phyloP scores from a whole-genome alignment of 345 rosid species.

The Excoecaria agallocha region DNA sequence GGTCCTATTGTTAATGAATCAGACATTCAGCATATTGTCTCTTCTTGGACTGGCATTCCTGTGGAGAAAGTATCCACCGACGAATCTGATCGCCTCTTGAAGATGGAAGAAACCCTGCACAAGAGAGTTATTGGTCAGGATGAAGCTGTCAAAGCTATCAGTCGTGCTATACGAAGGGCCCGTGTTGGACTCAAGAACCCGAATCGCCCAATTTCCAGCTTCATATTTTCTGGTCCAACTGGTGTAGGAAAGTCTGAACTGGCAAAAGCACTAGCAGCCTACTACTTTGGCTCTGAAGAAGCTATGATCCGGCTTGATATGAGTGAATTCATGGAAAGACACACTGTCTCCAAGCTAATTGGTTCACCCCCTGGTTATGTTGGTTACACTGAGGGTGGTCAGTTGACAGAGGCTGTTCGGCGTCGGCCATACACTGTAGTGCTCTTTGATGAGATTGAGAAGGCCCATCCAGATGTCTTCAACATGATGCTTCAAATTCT shows the following conservation, averaged over 20 bases:
- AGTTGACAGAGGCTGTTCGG: slow-evolving; percentile 92
- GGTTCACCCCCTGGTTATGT: slow-evolving; percentile 99
- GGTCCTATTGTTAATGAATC: slow-evolving; percentile 81
- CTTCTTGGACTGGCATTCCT: slow-evolving; percentile 97
- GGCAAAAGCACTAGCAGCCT: slow-evolving; percentile 92
- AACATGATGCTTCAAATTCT: slow-evolving; percentile 99
- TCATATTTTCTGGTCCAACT: slow-evolving; percentile 99
- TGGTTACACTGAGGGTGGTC: slow-evolving; percentile 98
- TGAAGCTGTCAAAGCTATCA: slow-evolving; percentile 92
- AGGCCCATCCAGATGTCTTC: slow-evolving; percentile 98
- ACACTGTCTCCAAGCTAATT: slow-evolving; percentile 92
- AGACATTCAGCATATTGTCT: slow-evolving; percentile 92
- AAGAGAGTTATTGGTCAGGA: slow-evolving; percentile 94
- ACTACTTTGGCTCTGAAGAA: slow-evolving; percentile 95
- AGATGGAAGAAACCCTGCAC: slow-evolving; percentile 96
- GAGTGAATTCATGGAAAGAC: slow-evolving; percentile 99
- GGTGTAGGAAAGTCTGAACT: slow-evolving; percentile 99
- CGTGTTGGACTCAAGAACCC: slow-evolving; percentile 99
- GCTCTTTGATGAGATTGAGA: slow-evolving; percentile 93
- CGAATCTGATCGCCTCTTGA: slow-evolving; percentile 89
- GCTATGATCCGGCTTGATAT: slow-evolving; percentile 96
- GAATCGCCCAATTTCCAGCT: slow-evolving; percentile 91
- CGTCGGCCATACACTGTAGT: slow-evolving; percentile 93
- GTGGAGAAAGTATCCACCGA: slow-evolving; percentile 95
- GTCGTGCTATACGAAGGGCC: slow-evolving; percentile 94